phyloP scores from a whole-genome alignment of 306 rosid genomes.

The barrel medic (Medicago truncatula) region DNA sequence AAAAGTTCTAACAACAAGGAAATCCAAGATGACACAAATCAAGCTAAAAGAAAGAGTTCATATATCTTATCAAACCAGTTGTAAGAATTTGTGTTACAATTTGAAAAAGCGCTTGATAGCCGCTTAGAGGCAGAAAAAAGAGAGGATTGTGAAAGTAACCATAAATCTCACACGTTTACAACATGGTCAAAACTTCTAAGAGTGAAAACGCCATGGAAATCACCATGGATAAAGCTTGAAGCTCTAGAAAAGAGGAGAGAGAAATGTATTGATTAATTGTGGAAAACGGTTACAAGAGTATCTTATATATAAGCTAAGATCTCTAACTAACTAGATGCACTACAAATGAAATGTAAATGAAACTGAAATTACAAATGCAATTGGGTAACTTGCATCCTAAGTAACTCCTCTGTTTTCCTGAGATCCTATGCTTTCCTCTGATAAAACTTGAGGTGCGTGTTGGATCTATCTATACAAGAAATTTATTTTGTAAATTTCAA shows the following conservation, averaged over 20 bases:
- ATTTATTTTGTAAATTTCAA: slow-evolving; percentile 9
- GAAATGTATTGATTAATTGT: no score
- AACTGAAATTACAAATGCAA: no score
- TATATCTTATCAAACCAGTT: not conserved
- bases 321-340: no score
- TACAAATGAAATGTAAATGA: no score
- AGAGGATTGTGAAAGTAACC: not conserved
- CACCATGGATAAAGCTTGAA: no score
- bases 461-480: not conserved
- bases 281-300: no score
- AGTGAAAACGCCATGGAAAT: no score
- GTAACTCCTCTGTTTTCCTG: no score
- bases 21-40: not conserved
- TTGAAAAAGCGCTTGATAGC: not conserved
- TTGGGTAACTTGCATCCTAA: no score
- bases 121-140: not conserved
- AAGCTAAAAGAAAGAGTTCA: not conserved
- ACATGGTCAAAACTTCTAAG: not conserved
- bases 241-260: no score
- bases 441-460: slow-evolving; percentile 3
- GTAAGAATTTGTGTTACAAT: not conserved
- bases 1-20: not conserved
- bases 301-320: no score
- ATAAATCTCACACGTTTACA: not conserved
- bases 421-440: no score